Base-by-base conservation (phyloP, 2,329 filamentous ascomycete species). In the Aspergillus quadricinctus region DNA sequence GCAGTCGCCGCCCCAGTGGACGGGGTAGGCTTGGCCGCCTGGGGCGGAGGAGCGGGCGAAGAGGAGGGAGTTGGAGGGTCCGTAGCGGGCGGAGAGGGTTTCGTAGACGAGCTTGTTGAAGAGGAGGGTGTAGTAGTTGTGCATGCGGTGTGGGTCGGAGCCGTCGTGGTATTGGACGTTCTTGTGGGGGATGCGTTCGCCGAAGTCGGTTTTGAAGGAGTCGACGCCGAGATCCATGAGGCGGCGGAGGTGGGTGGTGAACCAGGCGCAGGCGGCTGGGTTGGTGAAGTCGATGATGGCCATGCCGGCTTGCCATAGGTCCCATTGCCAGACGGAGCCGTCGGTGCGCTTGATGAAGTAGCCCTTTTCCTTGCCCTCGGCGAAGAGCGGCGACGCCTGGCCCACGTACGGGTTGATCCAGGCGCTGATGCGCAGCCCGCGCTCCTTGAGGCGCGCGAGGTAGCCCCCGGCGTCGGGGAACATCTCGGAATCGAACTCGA, bases 341-440 rank as follows among this genome's bases (percentile, higher is more conserved):
- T 89, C 83, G 61, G 81, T 83, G 28, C 86, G 82, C 75, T 86
- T 88, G 57, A 90, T 78, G 19, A 90, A 79, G 64, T 88, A 90
- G 0, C 87, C 86, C 53, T 84, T 86, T 55, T 43, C 81, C 82
- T 43, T 86, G 4, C 73, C 87, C 59, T 85, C 79, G 56, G 78
- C 74, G 73, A 90, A 90, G 0, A 88, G 77, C 0, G 82, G 83
- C 1, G 85, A 87, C 35, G 86, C 83, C 71, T 90, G 87, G 0
- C 82, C 87, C 31, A 90, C 81, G 67, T 90, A 90, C 0, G 88
- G 85, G 68, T 90, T 90, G 58, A 89, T 89, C 88, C 88, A 90
- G 19, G 89, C 86, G 63, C 86, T 88, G 62, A 89, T 83, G 65
- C 88, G 88, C 41, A 89, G 77, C 0, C 83, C 83, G 0, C 79